Evolutionary conservation across 1,284 basidiomycete genomes (phyloP).

Genomic region (Clitocybe nebularis): DNA sequence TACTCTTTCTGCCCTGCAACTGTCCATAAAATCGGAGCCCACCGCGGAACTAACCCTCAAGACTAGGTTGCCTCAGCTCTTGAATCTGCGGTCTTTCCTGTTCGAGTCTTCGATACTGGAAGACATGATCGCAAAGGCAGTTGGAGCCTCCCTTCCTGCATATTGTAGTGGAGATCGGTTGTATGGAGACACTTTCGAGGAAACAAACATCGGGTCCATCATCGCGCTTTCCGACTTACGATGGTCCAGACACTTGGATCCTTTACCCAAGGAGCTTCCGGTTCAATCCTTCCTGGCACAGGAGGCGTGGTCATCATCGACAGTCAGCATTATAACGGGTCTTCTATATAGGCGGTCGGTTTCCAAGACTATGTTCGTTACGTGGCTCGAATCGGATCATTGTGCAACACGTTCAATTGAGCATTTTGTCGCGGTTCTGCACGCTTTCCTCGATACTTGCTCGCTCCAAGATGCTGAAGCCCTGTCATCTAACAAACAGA

Average conservation of each 20-base stretch:
- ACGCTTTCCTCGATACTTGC: slow-evolving; percentile 36
- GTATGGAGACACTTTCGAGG: slow-evolving; percentile 13
- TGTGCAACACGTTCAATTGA: slow-evolving; percentile 19
- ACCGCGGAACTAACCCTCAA: slow-evolving; percentile 23
- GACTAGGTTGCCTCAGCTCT: slow-evolving; percentile 27
- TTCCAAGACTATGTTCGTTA: slow-evolving; percentile 16
- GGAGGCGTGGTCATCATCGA: slow-evolving; percentile 37
- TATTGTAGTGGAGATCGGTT: slow-evolving; percentile 35
- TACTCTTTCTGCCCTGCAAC: slow-evolving; percentile 30
- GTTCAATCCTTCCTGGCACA: slow-evolving; percentile 32
- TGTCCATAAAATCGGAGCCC: slow-evolving; percentile 14
- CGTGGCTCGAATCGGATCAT: slow-evolving; percentile 25
- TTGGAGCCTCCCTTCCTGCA: slow-evolving; percentile 38
- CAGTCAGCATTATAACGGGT: slow-evolving; percentile 34
- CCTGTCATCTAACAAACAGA: slow-evolving; percentile 11
- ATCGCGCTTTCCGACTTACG: slow-evolving; percentile 20
- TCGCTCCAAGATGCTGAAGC: slow-evolving; percentile 8
- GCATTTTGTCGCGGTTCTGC: slow-evolving; percentile 33
- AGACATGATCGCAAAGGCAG: slow-evolving; percentile 39
- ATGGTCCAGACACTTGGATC: slow-evolving; percentile 24
- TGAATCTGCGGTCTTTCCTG: slow-evolving; percentile 31
- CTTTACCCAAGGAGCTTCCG: slow-evolving; percentile 21
- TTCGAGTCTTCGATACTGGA: slow-evolving; percentile 37
- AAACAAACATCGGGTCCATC: slow-evolving; percentile 16
- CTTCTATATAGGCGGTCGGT: slow-evolving; percentile 37